phyloP scores from a whole-genome alignment of 2,329 filamentous ascomycete species.

The Scytalidium sp. region DNA sequence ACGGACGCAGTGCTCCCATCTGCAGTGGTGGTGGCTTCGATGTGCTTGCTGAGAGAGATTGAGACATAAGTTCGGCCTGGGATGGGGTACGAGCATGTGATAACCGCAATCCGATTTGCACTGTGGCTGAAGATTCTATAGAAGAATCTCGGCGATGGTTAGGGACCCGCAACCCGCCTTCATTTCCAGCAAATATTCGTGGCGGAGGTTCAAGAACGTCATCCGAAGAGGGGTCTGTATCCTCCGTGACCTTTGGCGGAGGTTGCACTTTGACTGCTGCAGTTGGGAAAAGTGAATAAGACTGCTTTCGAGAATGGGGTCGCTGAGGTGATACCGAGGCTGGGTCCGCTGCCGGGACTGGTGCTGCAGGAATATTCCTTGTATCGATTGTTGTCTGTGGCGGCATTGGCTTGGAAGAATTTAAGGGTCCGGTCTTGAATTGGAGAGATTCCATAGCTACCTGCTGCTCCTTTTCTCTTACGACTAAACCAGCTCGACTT shows the following conservation, averaged over 20 bases:
- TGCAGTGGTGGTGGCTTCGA: constrained; percentile 25
- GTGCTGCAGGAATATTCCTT: neutral
- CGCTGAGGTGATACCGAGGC: constrained; percentile 4
- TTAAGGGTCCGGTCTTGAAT: neutral
- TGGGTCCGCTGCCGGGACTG: neutral
- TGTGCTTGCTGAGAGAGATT: constrained; percentile 27
- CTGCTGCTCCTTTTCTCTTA: constrained; percentile 16
- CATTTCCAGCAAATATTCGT: constrained; percentile 10
- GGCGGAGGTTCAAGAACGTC: constrained; percentile 20
- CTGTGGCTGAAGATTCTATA: constrained; percentile 62
- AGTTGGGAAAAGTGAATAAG: constrained; percentile 26
- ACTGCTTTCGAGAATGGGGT: constrained; percentile 18
- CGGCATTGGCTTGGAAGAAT: neutral
- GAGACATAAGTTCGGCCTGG: constrained; percentile 6
- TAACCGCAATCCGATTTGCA: constrained; percentile 68
- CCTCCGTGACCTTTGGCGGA: neutral
- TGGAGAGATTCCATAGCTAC: constrained; percentile 19
- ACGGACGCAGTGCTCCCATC: constrained; percentile 6
- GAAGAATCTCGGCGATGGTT: constrained; percentile 53
- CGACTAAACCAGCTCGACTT: constrained; percentile 19
- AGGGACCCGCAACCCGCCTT: constrained; percentile 2
- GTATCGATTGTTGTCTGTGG: neutral
- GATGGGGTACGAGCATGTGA: constrained; percentile 43
- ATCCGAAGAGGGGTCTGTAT: neutral
- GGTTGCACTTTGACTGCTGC: constrained; percentile 3